Conservation (phyloP, 768 basidiomycete genomes). For the Mycena albidolilacea region DNA sequence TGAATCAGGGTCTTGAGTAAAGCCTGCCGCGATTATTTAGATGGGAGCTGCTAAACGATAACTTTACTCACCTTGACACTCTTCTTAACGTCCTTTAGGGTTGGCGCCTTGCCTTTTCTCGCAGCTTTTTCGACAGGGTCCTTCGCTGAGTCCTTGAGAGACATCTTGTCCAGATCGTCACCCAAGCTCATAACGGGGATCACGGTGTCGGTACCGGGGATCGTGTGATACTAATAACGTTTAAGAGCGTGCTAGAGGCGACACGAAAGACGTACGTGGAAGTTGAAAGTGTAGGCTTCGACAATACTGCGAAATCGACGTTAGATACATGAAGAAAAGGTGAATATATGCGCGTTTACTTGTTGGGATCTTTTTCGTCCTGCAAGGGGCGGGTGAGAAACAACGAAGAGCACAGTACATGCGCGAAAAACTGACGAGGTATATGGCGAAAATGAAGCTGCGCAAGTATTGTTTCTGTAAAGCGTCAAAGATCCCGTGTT, state of each 20-base stretch:
- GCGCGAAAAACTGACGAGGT: conserved; percentile 67
- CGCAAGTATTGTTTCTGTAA: conserved; percentile 87
- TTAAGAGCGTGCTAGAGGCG: neutral
- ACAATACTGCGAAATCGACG: conserved; percentile 69
- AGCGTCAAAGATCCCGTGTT: conserved; percentile 90
- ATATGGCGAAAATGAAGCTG: conserved; percentile 89
- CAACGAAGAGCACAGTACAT: neutral
- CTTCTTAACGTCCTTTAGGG: conserved; percentile 85
- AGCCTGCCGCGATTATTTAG: conserved; percentile 56
- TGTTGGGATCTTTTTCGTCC: conserved; percentile 90
- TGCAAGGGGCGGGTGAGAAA: conserved; percentile 46
- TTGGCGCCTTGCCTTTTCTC: conserved; percentile 74
- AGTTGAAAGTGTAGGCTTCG: conserved; percentile 92
- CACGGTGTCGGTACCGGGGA: conserved; percentile 70
- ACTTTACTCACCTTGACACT: conserved; percentile 75
- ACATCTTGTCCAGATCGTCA: conserved; percentile 68
- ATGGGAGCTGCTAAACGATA: conserved; percentile 9
- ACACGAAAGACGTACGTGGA: conserved; percentile 63
- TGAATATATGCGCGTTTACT: conserved; percentile 65
- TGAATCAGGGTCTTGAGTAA: conserved; percentile 85
- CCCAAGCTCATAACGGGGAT: conserved; percentile 85
- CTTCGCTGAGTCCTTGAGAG: conserved; percentile 52
- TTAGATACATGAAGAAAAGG: conserved; percentile 21
- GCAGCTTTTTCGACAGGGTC: conserved; percentile 77
- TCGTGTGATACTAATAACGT: conserved; percentile 72